These are phyloP conservation scores for Mentha longifolia DNA, from an alignment of 257 asterid species.

Conservation along the genomic window DNA sequence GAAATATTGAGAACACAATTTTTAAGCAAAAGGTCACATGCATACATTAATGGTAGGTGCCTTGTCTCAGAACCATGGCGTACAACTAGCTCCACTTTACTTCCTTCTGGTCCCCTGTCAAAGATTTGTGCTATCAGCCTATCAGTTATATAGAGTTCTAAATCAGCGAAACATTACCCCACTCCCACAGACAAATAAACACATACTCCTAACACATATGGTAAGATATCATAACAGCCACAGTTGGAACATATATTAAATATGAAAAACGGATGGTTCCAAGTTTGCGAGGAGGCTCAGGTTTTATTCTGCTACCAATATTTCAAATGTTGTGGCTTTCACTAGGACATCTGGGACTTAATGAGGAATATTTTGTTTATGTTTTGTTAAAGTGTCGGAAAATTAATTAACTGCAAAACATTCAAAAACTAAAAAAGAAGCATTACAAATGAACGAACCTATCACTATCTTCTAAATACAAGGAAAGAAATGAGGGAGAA, in stretches of 20 bases:
- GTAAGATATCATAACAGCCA: not conserved
- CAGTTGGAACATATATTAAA: not conserved
- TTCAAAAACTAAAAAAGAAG: not conserved
- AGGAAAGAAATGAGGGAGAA: not conserved
- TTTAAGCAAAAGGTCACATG: slow-evolving; percentile 27
- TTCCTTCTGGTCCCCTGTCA: slow-evolving; percentile 97
- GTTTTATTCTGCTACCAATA: not conserved
- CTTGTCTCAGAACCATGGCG: slow-evolving; percentile 70
- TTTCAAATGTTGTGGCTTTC: not conserved
- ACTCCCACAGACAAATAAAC: slow-evolving; percentile 3
- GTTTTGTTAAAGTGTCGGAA: not conserved
- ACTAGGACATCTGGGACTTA: not conserved
- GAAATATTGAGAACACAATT: slow-evolving; percentile 4
- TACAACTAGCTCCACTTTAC: slow-evolving; percentile 70
- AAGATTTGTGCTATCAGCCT: slow-evolving; percentile 37
- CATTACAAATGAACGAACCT: not conserved
- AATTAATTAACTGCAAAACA: not conserved
- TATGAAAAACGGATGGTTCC: not conserved
- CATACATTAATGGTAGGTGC: slow-evolving; percentile 72
- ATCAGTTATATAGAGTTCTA: slow-evolving; percentile 26
- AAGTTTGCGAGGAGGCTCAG: slow-evolving; percentile 5
- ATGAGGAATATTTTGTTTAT: not conserved
- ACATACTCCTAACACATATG: not conserved
- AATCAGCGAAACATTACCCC: not conserved
- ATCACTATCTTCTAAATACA: not conserved